A percentile compares a stretch with the other conserved stretches of the same genome.
Conservation (phyloP, 1,284 basidiomycete species). For the Neonothopanus nambi region DNA sequence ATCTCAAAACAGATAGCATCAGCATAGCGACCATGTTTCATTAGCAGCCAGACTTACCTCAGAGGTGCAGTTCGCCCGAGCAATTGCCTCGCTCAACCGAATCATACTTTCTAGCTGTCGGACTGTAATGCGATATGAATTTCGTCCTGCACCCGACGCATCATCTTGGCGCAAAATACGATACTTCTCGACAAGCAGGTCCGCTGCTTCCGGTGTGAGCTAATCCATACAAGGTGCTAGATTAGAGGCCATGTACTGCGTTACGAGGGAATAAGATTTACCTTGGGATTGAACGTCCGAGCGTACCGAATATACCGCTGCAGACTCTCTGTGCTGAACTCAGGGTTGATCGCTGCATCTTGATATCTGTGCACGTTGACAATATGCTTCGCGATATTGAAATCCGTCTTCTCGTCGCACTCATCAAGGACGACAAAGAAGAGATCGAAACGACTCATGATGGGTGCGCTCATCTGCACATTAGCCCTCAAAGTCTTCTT, state of each 20-base stretch:
- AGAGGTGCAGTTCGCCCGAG: conserved; percentile 91
- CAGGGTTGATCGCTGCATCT: conserved; percentile 92
- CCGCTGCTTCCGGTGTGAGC: conserved; percentile 91
- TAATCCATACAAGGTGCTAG: conserved; percentile 32
- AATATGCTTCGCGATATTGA: conserved; percentile 96
- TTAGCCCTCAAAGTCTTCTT: conserved; percentile 95
- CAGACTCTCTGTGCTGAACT: conserved; percentile 95
- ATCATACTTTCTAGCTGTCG: conserved; percentile 98
- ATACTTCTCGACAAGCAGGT: conserved; percentile 96
- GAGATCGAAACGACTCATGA: conserved; percentile 99
- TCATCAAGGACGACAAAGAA: conserved; percentile 99
- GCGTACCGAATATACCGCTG: conserved; percentile 98
- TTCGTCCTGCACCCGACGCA: conserved; percentile 81
- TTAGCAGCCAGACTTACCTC: conserved; percentile 52
- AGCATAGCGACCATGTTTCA: not conserved
- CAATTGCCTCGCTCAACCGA: conserved; percentile 95
- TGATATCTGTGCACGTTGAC: conserved; percentile 97
- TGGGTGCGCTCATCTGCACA: conserved; percentile 97
- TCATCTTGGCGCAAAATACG: conserved; percentile 92
- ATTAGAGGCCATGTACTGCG: not conserved
- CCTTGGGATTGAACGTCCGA: conserved; percentile 95
- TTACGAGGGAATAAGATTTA: conserved; percentile 31
- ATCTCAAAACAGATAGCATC: conserved; percentile 54
- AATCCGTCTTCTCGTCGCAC: conserved; percentile 91
- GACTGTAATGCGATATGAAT: conserved; percentile 95